Evolutionary conservation across 768 basidiomycete genomes (phyloP).

Genomic region (Hygrocybe coccinea): DNA sequence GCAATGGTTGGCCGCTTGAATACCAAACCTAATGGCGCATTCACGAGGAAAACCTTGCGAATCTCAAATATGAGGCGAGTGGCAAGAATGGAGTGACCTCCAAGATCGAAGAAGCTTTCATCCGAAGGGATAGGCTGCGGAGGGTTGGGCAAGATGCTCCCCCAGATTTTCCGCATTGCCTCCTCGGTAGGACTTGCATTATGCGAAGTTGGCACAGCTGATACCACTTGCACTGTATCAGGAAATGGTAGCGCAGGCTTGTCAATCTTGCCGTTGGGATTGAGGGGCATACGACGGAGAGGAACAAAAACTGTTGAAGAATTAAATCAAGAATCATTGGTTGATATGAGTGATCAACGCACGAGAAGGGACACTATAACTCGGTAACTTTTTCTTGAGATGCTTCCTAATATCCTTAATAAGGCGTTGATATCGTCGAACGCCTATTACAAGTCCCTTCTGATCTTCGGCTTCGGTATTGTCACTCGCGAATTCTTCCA

Average conservation of each 20-base stretch:
- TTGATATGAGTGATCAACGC: constrained; percentile 29
- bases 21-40: constrained; percentile 86
- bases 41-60: constrained; percentile 83
- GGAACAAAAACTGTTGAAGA: constrained; percentile 78
- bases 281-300: constrained; percentile 90
- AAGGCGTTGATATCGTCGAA: constrained; percentile 76
- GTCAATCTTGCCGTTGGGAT: constrained; percentile 98
- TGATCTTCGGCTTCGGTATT: constrained; percentile 50
- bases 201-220: constrained; percentile 36
- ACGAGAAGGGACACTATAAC: constrained; percentile 90
- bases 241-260: constrained; percentile 98
- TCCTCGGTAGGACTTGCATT: constrained; percentile 66
- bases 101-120: constrained; percentile 97
- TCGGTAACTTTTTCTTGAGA: constrained; percentile 93
- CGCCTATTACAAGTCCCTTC: constrained; percentile 65
- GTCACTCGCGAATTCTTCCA: constrained; percentile 71
- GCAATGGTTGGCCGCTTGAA: constrained; percentile 86
- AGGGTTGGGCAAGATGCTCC: constrained; percentile 69
- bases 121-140: constrained; percentile 76
- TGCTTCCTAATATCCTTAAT: constrained; percentile 94
- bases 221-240: constrained; percentile 73
- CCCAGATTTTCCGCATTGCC: constrained; percentile 82
- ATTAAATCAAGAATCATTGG: constrained; percentile 1
- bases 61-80: constrained; percentile 97
- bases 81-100: constrained; percentile 96